A percentile compares a stretch with the other conserved stretches of the same genome.
phyloP scores from a whole-genome alignment of 1,284 basidiomycete genomes.

The Ustilago lituana region DNA sequence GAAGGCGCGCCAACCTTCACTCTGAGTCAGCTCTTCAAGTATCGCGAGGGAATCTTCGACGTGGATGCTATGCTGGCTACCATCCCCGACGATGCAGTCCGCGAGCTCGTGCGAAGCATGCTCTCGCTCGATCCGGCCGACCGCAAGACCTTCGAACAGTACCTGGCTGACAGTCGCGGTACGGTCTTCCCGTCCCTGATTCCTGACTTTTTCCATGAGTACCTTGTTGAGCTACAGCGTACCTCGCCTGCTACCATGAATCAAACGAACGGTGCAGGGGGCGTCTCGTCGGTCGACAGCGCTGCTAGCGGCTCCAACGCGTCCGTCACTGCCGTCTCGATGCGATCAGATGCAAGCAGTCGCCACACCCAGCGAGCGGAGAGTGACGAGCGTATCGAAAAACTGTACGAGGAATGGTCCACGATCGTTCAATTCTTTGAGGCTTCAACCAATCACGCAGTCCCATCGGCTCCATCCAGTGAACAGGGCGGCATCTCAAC shows the following conservation, averaged over 20 bases:
- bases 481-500: conserved; percentile 10
- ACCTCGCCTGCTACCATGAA: conserved; percentile 17
- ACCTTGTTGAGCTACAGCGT: conserved; percentile 82
- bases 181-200: conserved; percentile 89
- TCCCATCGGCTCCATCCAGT: neutral
- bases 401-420: conserved; percentile 64
- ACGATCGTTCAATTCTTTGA: conserved; percentile 49
- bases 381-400: conserved; percentile 63
- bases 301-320: conserved; percentile 35
- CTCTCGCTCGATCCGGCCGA: conserved; percentile 79
- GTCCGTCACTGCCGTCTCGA: conserved; percentile 34
- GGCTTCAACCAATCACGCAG: neutral
- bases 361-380: conserved; percentile 36
- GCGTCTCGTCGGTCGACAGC: conserved; percentile 21
- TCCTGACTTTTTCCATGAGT: conserved; percentile 91
- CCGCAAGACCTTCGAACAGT: conserved; percentile 83
- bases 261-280: conserved; percentile 1
- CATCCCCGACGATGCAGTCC: conserved; percentile 82
- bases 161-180: conserved; percentile 78
- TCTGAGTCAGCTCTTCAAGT: conserved; percentile 94
- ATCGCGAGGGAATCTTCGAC: conserved; percentile 83
- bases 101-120: conserved; percentile 84
- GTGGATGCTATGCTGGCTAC: conserved; percentile 78
- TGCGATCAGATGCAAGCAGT: conserved; percentile 20
- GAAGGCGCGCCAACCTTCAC: conserved; percentile 95